Percentiles rank a stretch among this genome's conserved stretches.
Evolutionary conservation across 306 rosid species (phyloP).

Genomic region (Castanea sativa): DNA sequence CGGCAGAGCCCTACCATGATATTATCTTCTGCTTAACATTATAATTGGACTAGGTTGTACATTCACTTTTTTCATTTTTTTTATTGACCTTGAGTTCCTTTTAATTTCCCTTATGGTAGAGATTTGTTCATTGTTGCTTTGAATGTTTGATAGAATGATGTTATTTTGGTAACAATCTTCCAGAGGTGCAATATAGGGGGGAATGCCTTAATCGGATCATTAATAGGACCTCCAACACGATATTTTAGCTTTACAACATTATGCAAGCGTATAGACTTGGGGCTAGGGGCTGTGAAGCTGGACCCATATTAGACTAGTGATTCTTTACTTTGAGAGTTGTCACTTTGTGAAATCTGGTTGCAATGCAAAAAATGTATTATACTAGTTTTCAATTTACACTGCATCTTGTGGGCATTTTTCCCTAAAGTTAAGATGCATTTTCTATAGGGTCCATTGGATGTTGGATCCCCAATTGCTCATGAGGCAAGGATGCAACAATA

Average conservation of each 20-base stretch:
- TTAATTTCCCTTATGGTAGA: too few species aligned
- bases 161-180: too few species aligned
- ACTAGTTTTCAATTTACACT: too few species aligned
- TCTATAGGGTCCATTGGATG: too few species aligned
- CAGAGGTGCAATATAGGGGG: background rate
- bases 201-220: background rate
- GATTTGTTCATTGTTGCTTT: background rate
- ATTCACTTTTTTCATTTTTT: background rate
- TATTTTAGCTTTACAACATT: background rate
- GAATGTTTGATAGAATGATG: background rate
- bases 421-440: too few species aligned
- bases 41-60: constrained; percentile 5
- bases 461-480: too few species aligned
- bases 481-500: background rate
- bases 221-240: background rate
- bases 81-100: background rate
- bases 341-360: background rate
- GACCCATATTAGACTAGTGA: background rate
- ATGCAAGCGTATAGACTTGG: background rate
- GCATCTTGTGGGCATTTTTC: too few species aligned
- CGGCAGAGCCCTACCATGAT: background rate
- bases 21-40: constrained; percentile 1
- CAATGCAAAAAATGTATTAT: too few species aligned
- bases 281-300: background rate
- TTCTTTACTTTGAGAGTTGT: background rate